Evolutionary conservation across 2,329 filamentous ascomycete genomes (phyloP), one percentile per base, ranked within the genome.

Genomic region (Ascochyta rabiei): DNA sequence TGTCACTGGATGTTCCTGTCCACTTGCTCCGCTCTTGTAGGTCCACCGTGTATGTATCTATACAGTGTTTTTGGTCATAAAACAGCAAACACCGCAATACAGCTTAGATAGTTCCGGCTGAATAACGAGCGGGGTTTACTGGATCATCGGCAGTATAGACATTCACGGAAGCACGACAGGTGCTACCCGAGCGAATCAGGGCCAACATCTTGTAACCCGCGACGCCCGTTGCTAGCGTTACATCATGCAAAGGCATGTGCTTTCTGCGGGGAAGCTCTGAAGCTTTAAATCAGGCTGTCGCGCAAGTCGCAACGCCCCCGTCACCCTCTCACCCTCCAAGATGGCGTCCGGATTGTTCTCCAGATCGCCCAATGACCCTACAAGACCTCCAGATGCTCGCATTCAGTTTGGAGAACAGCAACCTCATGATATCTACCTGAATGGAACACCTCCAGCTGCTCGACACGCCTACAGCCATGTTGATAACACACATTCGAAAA

Each of bases 341-440:
- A 56, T 56, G 53, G 48, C 53, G 33, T 56, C 53, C 43, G 53
- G 53, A 47, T 39, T 51, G 8, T 56, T 56, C 39, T 44, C 47
- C 10, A 28, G 38, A 26, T 47, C 48, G 18, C 18, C 42, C n/a
- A 43, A 39, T 7, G 42, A 56, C 8, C 53, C 48, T 15, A 44
- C 47, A 7, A 55, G 61, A 31, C 62, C 62, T 30, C 72, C 70
- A 30, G 69, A 72, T 60, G 57, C 73, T 33, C 65, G 68, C 44
- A 48, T 73, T 13, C 71, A 72, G 39, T 38, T 73, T 21, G 68
- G 60, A 3, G 70, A 75, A 50, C 63, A 69, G 34, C 56, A 64
- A 46, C 69, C 71, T 8, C 66, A 70, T 44, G 67, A 71, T 42
- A 69, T 74, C 49, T 73, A 75, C 50, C 56, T 73, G 42, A 66